Evolutionary conservation across 2,329 filamentous ascomycete species (phyloP), one percentile per base, ranked within the genome.

Genomic region (Zymoseptoria passerinii): DNA sequence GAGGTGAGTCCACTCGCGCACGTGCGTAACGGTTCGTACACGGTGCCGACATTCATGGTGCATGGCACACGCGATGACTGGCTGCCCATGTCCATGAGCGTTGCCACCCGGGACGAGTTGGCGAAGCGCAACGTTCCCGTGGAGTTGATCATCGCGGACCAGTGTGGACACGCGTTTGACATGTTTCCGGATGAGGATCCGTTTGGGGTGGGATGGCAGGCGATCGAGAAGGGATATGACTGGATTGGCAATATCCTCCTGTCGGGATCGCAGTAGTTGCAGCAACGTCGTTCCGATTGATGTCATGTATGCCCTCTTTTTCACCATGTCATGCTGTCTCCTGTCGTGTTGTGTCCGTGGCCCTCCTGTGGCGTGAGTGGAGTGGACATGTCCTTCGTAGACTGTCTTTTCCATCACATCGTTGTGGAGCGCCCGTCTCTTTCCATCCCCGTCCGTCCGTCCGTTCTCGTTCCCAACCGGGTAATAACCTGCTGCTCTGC

Each of bases 101-200:
- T 50, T 19, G 48, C 18, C 4, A 50, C 48, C 20, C 18, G 48
- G 20, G 48, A 50, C 48, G 48, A 50, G 48, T 50, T 50, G 48
- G 18, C 4, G 10, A 50, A 50, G 48, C 48, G n/a, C n/a, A 50
- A 50, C 20, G 48, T 50, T 18, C 48, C 35, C 10, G 29, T 50
- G 35, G 35, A 50, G 10, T 29, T 48, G 44, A 19, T 49, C 16
- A 50, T 55, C 4, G 40, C 40, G 27, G 40, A 55, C 18, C n/a
- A 55, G 13, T 55, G 40, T 49, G 53, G 53, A 20, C 53, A 55
- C 28, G 53, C 53, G 8, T 55, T 55, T 50, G 53, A 55, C 27
- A 16, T 55, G 44, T 55, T 55, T 16, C 29, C 53, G 5, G 53
- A 4, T 10, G 35, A 55, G 10, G 53, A 55, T 55, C 53, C 53